Percentiles rank a stretch among this genome's conserved stretches.
phyloP scores from a whole-genome alignment of 1,139 yeast genomes.

The Geotrichum bryndzae region DNA sequence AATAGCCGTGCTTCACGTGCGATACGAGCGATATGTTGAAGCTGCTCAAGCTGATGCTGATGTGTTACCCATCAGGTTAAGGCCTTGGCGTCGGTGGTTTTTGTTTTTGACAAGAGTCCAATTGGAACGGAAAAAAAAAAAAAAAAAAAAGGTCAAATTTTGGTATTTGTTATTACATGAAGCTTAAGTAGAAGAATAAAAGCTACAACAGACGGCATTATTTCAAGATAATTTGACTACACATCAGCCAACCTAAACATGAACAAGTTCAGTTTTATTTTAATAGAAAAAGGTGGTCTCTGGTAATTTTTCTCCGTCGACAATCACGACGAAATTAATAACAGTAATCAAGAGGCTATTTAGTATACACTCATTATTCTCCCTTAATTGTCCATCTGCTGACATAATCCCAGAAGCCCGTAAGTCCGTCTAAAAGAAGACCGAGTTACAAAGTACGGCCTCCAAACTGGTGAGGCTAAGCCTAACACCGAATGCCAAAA shows the following conservation, averaged over 20 bases:
- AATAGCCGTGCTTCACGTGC: not conserved
- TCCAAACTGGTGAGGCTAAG: not conserved
- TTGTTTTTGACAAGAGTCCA: too few species aligned
- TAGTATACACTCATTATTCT: not conserved
- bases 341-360: not conserved
- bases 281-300: not conserved
- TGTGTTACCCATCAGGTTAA: too few species aligned
- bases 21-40: not conserved
- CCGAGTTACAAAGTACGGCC: not conserved
- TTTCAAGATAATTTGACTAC: too few species aligned
- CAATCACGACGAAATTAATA: not conserved
- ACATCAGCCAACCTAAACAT: too few species aligned
- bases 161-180: not conserved
- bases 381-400: not conserved
- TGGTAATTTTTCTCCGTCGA: not conserved
- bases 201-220: too few species aligned
- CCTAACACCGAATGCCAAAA: not conserved
- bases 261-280: too few species aligned
- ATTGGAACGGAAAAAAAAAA: not conserved
- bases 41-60: too few species aligned
- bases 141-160: too few species aligned
- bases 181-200: not conserved
- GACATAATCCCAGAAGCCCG: not conserved
- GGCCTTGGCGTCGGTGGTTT: too few species aligned
- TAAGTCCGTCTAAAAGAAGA: not conserved